phyloP scores from a whole-genome alignment of 2,329 filamentous ascomycete genomes.

The Fusarium proliferatum region DNA sequence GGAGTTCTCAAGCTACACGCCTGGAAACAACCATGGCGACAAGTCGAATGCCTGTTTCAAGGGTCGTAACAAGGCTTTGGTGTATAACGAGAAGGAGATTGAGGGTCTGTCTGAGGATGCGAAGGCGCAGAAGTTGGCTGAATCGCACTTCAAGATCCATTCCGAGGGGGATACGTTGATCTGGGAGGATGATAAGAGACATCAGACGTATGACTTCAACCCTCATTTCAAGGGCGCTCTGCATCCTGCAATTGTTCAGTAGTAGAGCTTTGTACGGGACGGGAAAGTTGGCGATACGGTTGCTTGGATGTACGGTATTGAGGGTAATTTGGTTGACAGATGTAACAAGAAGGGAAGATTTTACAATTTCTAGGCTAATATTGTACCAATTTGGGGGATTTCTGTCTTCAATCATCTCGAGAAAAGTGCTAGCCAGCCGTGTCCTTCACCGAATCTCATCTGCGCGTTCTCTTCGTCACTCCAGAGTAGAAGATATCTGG shows the following conservation, averaged over 20 bases:
- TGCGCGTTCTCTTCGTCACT: neutral
- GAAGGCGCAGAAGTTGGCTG: neutral
- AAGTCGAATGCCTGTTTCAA: constrained; percentile 42
- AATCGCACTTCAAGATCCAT: constrained; percentile 21
- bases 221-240: constrained; percentile 12
- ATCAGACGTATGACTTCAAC: constrained; percentile 37
- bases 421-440: neutral
- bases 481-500: neutral
- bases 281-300: neutral
- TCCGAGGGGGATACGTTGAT: neutral
- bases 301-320: neutral
- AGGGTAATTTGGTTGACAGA: neutral
- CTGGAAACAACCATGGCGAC: constrained; percentile 49
- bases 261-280: neutral
- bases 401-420: neutral
- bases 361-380: neutral
- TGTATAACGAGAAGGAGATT: constrained; percentile 5
- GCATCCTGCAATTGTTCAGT: neutral
- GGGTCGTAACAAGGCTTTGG: constrained; percentile 36
- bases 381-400: neutral
- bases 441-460: neutral
- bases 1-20: constrained; percentile 46
- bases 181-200: constrained; percentile 17
- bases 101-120: neutral
- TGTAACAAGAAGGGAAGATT: neutral